Evolutionary conservation across 495 filamentous ascomycete genomes (phyloP), one percentile per base, ranked within the genome.

Genomic region (Penicillium malachiteum): DNA sequence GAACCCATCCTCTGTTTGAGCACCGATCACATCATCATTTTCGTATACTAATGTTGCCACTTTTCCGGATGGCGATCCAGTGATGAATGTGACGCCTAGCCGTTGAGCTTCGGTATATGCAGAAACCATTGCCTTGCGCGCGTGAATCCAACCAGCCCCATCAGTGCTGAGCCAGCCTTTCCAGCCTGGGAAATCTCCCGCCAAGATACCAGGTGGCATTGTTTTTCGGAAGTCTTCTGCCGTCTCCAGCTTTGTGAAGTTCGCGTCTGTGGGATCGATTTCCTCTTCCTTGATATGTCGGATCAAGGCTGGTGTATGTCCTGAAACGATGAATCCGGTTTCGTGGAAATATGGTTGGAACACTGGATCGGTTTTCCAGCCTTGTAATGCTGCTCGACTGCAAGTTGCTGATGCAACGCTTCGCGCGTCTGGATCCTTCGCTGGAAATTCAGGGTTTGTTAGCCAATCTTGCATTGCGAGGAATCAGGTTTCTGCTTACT

Each of bases 91-190:
- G 0, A 73, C 79, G 5, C 80, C 81, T 1, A 82, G 57, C 5
- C 70, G 60, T 49, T 63, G 46, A 1, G 77, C 78, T 49, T 82
- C 78, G 0, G 54, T 65, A 51, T 71, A 68, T 8, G 76, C 71
- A 31, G 78, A 70, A 8, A 73, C 33, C 55, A 82, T 65, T 0
- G 80, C 77, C n/a, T 72, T 73, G 7, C 65, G 60, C 0, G 80
- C 79, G 54, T 74, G 73, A 1, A 81, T 74, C 80, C 80, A 83
- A 11, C 80, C 80, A 0, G 78, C 74, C 14, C 73, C 71, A 3
- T 53, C 54, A 12, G 70, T 58, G 44, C 71, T 77, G 16, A 71
- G 66, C 62, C 71, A 78, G 12, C 80, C 80, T 52, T 76, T 76
- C 81, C 81, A 83, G 0, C 66, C 65, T 0, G 70, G 73, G 45